Base-by-base conservation (phyloP, 805 yeast genomes). In the Tetrapisispora iriomotensis region DNA sequence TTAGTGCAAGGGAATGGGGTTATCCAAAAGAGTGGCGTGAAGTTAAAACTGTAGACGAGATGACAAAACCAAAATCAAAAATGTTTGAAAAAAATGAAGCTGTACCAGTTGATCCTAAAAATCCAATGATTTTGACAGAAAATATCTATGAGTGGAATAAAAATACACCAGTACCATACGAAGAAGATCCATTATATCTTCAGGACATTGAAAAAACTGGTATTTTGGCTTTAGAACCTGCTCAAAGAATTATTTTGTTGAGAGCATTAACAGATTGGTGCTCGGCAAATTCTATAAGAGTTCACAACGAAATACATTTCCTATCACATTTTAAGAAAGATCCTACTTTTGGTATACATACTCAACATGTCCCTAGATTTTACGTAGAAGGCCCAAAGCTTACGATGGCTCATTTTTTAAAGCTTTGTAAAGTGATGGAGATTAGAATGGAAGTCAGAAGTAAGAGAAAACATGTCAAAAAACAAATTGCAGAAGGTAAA, bases 1-100 rank as follows among this genome's bases (percentile, higher is more conserved):
- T 18, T 4, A 32, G 35, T 14, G 50, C 50, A 2, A 8, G 18
- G 10, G 49, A 51, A 26, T 54, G 55, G 55, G 59, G 59, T 10
- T 52, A 50, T 33, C 59, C 59, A 14, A 41, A 37, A 12, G 54
- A 52, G 43, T 54, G 59, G 59, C 38, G 50, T 8, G 20, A 18
- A 14, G n/a, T 10, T 12, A 2, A 17, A 6, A 20, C 9, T n/a
- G 28, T 26, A 17, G 29, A 13, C 5, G 45, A 45, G 15, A 37
- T 48, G 6, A 21, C 37, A 4, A 33, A 35, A 34, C 50, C 50
- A 9, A 39, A 39, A 32, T 39, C 46, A 4, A 39, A 42, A 36
- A 17, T 39, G 12, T 51, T 51, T 28, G 51, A 46, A 10, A 37
- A 39, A 15, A 47, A 46, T 10, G 38, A 32, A 18, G 49, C 47